A percentile compares a stretch with the other conserved stretches of the same genome.
phyloP scores from a whole-genome alignment of 1,284 basidiomycete species.

The Xerocomus minutiporus region DNA sequence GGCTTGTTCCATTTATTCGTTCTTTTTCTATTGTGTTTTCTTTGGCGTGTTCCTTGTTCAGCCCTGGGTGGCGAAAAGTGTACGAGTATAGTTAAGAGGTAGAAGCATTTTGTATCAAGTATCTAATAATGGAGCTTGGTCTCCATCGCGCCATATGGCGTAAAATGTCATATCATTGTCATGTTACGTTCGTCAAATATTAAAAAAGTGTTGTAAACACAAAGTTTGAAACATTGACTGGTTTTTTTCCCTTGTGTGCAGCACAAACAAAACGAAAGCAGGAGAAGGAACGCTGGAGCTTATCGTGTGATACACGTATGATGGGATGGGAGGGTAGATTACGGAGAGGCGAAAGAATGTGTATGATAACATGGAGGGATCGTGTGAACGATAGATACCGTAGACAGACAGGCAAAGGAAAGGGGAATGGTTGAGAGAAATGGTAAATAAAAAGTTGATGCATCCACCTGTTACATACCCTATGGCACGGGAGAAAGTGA shows the following conservation, averaged over 20 bases:
- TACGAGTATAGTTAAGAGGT: neutral
- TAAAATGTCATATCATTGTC: neutral
- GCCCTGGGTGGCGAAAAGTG: neutral
- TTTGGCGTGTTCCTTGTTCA: neutral
- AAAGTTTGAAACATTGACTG: neutral
- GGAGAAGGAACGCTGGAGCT: neutral
- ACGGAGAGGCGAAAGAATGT: neutral
- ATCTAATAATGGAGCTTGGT: neutral
- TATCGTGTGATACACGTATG: neutral
- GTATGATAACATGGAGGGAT: neutral
- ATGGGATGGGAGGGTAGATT: neutral
- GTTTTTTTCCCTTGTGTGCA: neutral
- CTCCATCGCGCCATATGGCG: neutral
- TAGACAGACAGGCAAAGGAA: slow-evolving; percentile 3
- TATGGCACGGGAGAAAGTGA: slow-evolving; percentile 7
- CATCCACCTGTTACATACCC: slow-evolving; percentile 12
- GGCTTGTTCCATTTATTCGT: neutral
- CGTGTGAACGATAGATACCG: slow-evolving; percentile 8
- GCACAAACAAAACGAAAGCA: neutral
- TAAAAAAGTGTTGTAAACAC: neutral
- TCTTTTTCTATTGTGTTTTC: neutral
- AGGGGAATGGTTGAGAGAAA: neutral
- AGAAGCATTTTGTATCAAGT: neutral
- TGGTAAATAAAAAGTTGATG: neutral
- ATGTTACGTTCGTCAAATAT: neutral